phyloP scores from a whole-genome alignment of 2,329 filamentous ascomycete genomes.

The Fusarium tricinctum region DNA sequence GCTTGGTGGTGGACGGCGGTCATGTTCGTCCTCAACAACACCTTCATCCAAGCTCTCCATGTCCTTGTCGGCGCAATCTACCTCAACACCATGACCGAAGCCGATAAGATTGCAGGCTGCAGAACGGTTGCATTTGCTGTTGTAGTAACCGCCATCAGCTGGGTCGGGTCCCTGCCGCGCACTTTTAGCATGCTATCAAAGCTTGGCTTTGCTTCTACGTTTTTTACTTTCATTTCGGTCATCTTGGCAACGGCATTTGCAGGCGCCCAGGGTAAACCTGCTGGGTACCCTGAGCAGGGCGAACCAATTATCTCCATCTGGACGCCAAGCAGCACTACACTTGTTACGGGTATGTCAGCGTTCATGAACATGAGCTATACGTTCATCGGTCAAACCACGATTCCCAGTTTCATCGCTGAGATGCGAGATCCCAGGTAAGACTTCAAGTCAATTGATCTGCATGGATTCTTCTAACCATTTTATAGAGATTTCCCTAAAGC shows the following conservation, averaged over 20 bases:
- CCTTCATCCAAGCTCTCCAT: constrained; percentile 86
- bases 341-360: constrained; percentile 84
- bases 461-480: neutral
- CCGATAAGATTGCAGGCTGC: constrained; percentile 69
- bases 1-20: constrained; percentile 76
- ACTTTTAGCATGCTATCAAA: constrained; percentile 86
- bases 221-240: constrained; percentile 91
- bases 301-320: constrained; percentile 76
- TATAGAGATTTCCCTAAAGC: constrained; percentile 88
- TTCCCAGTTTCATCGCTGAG: constrained; percentile 94
- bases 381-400: constrained; percentile 93
- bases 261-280: constrained; percentile 79
- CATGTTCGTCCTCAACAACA: constrained; percentile 96
- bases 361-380: constrained; percentile 97
- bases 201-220: constrained; percentile 81
- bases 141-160: constrained; percentile 80
- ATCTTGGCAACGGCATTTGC: constrained; percentile 87
- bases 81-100: constrained; percentile 85
- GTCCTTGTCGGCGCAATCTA: constrained; percentile 88
- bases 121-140: constrained; percentile 86
- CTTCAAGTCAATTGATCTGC: neutral
- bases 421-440: constrained; percentile 76
- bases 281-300: constrained; percentile 71
- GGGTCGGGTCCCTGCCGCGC: constrained; percentile 82
- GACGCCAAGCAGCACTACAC: constrained; percentile 78